Conservation (phyloP, 2,329 filamentous ascomycete species). For the Dactylellina parvicollis region DNA sequence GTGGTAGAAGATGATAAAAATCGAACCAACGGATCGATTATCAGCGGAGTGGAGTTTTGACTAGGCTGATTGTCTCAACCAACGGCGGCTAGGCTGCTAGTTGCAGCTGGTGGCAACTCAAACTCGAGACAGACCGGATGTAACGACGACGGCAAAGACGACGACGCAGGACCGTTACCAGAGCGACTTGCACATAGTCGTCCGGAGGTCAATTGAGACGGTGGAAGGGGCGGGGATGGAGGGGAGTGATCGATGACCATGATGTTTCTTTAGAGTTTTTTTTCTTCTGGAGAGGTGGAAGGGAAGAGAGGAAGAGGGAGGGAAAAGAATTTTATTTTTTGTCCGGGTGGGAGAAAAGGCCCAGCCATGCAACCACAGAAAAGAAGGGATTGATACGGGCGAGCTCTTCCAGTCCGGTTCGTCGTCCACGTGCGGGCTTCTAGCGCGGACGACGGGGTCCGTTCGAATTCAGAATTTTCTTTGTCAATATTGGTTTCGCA, state of each 20-base stretch:
- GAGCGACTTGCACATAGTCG: slow-evolving; percentile 28
- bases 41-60: slow-evolving; percentile 11
- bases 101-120: slow-evolving; percentile 39
- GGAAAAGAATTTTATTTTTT: slow-evolving; percentile 1
- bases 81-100: slow-evolving; percentile 31
- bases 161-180: slow-evolving; percentile 14
- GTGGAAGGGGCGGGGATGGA: slow-evolving; percentile 6
- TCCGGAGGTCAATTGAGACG: slow-evolving; percentile 29
- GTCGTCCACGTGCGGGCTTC: too few relatives aligned
- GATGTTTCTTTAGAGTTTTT: slow-evolving; percentile 52
- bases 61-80: slow-evolving; percentile 27
- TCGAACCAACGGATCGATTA: not conserved
- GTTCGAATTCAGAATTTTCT: too few relatives aligned
- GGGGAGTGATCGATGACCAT: slow-evolving; percentile 43
- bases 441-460: too few relatives aligned
- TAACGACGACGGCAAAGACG: not conserved
- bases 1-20: slow-evolving; percentile 6
- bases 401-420: too few relatives aligned
- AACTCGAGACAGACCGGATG: not conserved
- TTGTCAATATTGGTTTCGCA: too few relatives aligned
- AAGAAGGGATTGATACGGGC: too few relatives aligned
- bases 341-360: not conserved
- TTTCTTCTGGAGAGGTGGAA: slow-evolving; percentile 26
- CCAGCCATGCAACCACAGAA: too few relatives aligned
- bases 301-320: slow-evolving; percentile 27